phyloP scores from a whole-genome alignment of 257 asterid genomes.

The Linderniella brevidens region DNA sequence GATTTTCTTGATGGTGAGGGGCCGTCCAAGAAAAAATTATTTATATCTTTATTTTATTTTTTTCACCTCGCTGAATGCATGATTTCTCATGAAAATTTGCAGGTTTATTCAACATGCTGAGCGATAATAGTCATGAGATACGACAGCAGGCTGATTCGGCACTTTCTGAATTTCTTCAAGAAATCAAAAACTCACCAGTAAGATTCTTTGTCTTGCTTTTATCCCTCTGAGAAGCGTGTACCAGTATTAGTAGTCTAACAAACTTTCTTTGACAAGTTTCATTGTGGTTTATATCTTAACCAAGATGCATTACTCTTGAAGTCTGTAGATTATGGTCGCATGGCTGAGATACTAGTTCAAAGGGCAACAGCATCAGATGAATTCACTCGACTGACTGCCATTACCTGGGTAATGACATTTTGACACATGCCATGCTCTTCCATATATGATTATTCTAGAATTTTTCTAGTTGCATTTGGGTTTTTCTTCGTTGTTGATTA shows the following conservation, averaged over 20 bases:
- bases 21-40: not conserved
- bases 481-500: conserved; percentile 12
- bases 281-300: conserved; percentile 19
- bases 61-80: conserved; percentile 12
- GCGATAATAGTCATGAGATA: conserved; percentile 95
- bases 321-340: conserved; percentile 99
- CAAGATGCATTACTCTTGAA: conserved; percentile 26
- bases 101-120: conserved; percentile 97
- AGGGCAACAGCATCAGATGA: conserved; percentile 92
- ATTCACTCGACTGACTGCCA: conserved; percentile 89
- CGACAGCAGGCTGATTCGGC: conserved; percentile 99
- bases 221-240: conserved; percentile 6
- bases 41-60: conserved; percentile 9
- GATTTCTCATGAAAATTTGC: conserved; percentile 16
- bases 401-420: conserved; percentile 69
- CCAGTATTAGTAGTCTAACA: conserved; percentile 4
- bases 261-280: conserved; percentile 6
- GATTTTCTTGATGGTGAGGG: conserved; percentile 96
- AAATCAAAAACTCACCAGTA: conserved; percentile 98
- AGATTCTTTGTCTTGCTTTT: conserved; percentile 12
- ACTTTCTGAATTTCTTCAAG: conserved; percentile 97
- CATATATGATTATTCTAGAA: not conserved
- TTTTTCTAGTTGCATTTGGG: not conserved
- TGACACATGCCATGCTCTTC: conserved; percentile 7
- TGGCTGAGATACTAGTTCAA: conserved; percentile 97